Evolutionary conservation across 139 green algal genomes (phyloP).

Genomic region (Volvox reticuliferus): DNA sequence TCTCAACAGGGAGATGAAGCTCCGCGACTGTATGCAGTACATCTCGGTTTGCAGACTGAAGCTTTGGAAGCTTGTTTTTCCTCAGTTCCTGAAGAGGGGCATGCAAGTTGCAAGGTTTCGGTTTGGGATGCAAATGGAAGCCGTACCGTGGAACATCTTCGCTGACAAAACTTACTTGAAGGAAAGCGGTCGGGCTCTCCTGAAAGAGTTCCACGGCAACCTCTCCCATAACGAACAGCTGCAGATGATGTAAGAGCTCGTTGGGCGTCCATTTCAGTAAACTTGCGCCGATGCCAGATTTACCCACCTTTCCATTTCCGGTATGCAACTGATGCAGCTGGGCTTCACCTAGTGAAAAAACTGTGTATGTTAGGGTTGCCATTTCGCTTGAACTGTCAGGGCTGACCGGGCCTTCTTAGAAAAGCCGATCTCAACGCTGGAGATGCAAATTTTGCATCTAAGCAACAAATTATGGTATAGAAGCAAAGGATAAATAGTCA

Average conservation of each 20-base stretch:
- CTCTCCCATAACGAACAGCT: constrained; percentile 84
- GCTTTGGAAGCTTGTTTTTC: constrained; percentile 75
- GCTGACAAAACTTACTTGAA: constrained; percentile 62
- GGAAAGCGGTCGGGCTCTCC: constrained; percentile 78
- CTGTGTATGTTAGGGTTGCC: constrained; percentile 72
- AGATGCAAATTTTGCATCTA: not conserved
- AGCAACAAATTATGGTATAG: not conserved
- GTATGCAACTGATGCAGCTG: constrained; percentile 82
- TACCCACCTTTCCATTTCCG: constrained; percentile 66
- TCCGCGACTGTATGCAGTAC: constrained; percentile 72
- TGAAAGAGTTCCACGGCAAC: constrained; percentile 84
- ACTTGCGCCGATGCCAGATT: too few species aligned
- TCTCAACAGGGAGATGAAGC: constrained; percentile 80
- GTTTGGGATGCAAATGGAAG: not conserved
- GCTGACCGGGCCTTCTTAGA: not conserved
- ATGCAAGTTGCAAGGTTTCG: not conserved
- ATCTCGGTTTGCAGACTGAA: constrained; percentile 61
- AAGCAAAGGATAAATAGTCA: not conserved
- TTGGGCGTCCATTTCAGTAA: not conserved
- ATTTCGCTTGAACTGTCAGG: not conserved
- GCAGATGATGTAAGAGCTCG: not conserved
- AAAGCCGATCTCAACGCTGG: not conserved
- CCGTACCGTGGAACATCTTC: not conserved
- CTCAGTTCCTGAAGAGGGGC: constrained; percentile 73
- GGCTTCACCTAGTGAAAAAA: constrained; percentile 71